These are phyloP conservation scores for Cryphonectria nitschkei DNA, from an alignment of 2,329 filamentous ascomycete genomes.

Conservation along the genomic window DNA sequence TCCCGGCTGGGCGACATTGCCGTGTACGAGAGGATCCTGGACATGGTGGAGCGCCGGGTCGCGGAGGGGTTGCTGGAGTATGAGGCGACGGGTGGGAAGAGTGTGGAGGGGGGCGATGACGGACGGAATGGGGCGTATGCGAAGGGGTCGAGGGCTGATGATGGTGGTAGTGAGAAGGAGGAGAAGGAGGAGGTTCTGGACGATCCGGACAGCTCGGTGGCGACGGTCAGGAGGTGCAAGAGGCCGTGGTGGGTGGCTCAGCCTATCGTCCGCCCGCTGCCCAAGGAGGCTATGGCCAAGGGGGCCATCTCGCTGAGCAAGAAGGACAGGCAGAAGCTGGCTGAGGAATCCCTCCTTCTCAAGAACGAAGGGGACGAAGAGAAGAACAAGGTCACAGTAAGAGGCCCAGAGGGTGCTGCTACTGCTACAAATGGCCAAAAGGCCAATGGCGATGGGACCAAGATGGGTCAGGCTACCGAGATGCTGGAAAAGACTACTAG, in stretches of 20 bases:
- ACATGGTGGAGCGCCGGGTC: constrained; percentile 74
- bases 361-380: background rate
- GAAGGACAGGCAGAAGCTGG: constrained; percentile 59
- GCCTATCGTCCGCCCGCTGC: constrained; percentile 82
- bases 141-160: constrained; percentile 23
- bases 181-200: constrained; percentile 39
- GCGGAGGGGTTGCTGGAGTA: constrained; percentile 74
- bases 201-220: constrained; percentile 63
- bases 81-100: constrained; percentile 54
- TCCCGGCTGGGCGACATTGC: constrained; percentile 72
- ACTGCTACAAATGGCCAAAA: background rate
- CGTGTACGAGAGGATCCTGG: constrained; percentile 76
- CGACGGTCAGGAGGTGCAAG: constrained; percentile 72
- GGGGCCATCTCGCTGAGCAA: constrained; percentile 77
- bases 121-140: constrained; percentile 35
- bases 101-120: constrained; percentile 40
- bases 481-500: constrained; percentile 22
- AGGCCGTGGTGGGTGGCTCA: constrained; percentile 91
- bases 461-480: constrained; percentile 12
- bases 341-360: constrained; percentile 38
- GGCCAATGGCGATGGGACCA: constrained; percentile 1
- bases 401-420: background rate
- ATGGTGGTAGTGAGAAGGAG: constrained; percentile 29
- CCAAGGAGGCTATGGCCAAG: constrained; percentile 83
- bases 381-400: background rate